Conservation (phyloP, 2,329 filamentous ascomycete species). For the Fusarium sp. region DNA sequence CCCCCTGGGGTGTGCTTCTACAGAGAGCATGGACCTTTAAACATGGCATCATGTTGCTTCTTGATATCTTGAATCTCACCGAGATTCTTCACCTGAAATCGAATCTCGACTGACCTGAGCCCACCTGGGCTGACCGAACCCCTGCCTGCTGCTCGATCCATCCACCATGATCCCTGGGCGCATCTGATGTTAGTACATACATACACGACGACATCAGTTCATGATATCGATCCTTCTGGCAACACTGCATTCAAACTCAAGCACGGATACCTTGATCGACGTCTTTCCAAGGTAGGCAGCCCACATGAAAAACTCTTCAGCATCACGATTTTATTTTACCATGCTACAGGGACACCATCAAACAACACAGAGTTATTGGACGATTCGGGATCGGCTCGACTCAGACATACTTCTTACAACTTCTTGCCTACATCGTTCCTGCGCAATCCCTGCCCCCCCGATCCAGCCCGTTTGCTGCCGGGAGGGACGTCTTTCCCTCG, state of each 20-base stretch:
- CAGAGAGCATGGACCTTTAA: conserved; percentile 10
- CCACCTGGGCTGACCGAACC: conserved; percentile 37
- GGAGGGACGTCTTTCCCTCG: conserved; percentile 12
- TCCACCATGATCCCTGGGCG: conserved; percentile 33
- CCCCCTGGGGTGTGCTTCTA: conserved; percentile 21
- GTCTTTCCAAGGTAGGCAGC: conserved; percentile 6
- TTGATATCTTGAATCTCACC: conserved; percentile 35
- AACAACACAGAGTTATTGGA: conserved; percentile 14
- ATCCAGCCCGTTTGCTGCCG: conserved; percentile 41
- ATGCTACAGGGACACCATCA: conserved; percentile 19
- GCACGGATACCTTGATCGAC: conserved; percentile 12
- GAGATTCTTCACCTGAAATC: conserved; percentile 42
- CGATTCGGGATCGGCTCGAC: conserved; percentile 18
- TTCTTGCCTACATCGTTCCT: conserved; percentile 18
- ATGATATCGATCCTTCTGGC: conserved; percentile 22
- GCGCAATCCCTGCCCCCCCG: conserved; percentile 40
- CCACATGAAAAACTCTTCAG: conserved; percentile 7
- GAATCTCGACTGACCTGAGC: conserved; percentile 31
- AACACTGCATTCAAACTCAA: conserved; percentile 1
- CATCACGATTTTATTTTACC: not conserved
- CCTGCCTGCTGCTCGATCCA: conserved; percentile 27
- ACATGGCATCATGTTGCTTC: conserved; percentile 35
- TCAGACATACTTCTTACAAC: conserved; percentile 24
- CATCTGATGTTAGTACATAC: conserved; percentile 22
- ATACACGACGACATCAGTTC: conserved; percentile 20